Evolutionary conservation across 192 early-diverging fungal species (phyloP).

Genomic region (Phlyctochytrium planicorne): DNA sequence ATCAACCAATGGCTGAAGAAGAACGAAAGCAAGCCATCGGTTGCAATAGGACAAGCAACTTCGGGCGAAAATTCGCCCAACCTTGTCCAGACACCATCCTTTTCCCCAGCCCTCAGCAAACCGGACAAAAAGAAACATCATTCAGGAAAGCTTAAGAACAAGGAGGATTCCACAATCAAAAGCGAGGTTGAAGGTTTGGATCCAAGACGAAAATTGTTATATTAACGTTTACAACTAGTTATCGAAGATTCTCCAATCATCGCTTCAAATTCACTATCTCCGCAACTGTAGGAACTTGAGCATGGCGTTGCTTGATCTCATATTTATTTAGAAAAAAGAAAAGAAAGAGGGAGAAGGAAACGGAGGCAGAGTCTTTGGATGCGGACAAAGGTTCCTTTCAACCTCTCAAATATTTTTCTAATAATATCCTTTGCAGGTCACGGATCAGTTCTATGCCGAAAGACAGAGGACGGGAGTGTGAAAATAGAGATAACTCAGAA

Average conservation of each 20-base stretch:
- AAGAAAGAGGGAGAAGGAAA: constrained; percentile 5
- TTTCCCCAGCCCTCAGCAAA: background rate
- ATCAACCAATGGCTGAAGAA: background rate
- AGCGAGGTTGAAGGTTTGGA: background rate
- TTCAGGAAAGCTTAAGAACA: background rate
- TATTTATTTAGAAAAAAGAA: background rate
- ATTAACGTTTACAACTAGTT: background rate
- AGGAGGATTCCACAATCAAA: background rate
- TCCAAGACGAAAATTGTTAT: background rate
- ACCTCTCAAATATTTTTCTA: background rate
- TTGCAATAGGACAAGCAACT: too few species aligned
- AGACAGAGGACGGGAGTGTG: constrained; percentile 26
- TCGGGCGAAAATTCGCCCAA: background rate
- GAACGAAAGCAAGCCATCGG: too few species aligned
- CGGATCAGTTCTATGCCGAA: background rate
- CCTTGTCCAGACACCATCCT: background rate
- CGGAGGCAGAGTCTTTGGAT: background rate
- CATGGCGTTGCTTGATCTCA: background rate
- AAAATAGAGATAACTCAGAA: constrained; percentile 26
- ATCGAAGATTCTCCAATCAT: background rate
- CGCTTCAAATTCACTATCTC: background rate
- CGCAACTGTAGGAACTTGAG: background rate
- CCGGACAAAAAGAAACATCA: background rate
- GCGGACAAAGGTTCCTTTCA: background rate
- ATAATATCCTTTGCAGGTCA: background rate